Evolutionary conservation across 1,284 basidiomycete genomes (phyloP).

Genomic region (Pascua sp.): DNA sequence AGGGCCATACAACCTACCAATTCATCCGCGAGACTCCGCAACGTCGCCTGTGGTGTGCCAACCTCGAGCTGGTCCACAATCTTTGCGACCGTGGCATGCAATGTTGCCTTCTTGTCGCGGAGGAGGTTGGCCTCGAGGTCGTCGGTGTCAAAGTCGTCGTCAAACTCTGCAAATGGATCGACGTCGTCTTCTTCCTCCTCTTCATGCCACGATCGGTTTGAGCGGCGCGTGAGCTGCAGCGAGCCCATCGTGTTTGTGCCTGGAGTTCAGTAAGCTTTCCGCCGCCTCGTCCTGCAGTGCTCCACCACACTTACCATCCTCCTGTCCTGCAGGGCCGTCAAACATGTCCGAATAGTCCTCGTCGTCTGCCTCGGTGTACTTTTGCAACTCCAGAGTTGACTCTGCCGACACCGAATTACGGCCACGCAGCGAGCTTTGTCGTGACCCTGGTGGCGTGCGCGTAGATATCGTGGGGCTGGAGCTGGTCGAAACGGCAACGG

Average conservation of each 20-base stretch:
- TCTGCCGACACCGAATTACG: constrained; percentile 14
- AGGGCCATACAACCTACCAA: constrained; percentile 64
- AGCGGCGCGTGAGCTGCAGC: constrained; percentile 67
- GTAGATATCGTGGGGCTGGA: constrained; percentile 5
- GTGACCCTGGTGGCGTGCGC: constrained; percentile 36
- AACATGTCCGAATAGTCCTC: constrained; percentile 93
- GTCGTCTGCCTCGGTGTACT: constrained; percentile 76
- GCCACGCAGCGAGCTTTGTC: constrained; percentile 32
- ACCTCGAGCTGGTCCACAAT: constrained; percentile 83
- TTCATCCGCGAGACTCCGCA: constrained; percentile 80
- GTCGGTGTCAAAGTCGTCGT: constrained; percentile 76
- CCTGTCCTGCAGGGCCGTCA: constrained; percentile 54
- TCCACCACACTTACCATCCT: background rate
- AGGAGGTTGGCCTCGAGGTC: constrained; percentile 83
- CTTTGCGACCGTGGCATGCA: constrained; percentile 73
- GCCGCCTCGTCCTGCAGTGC: no score
- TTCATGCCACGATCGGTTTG: constrained; percentile 81
- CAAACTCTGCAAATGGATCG: constrained; percentile 94
- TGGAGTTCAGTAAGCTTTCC: constrained; percentile 1
- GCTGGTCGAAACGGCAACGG: background rate
- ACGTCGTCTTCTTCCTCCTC: constrained; percentile 85
- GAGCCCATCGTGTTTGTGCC: constrained; percentile 19
- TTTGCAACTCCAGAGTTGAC: constrained; percentile 56
- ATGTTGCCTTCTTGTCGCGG: constrained; percentile 82
- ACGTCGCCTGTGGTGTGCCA: constrained; percentile 69